A percentile compares a stretch with the other conserved stretches of the same genome.
phyloP scores from a whole-genome alignment of 352 stramenopile species.

The Globisporangium perplexum region DNA sequence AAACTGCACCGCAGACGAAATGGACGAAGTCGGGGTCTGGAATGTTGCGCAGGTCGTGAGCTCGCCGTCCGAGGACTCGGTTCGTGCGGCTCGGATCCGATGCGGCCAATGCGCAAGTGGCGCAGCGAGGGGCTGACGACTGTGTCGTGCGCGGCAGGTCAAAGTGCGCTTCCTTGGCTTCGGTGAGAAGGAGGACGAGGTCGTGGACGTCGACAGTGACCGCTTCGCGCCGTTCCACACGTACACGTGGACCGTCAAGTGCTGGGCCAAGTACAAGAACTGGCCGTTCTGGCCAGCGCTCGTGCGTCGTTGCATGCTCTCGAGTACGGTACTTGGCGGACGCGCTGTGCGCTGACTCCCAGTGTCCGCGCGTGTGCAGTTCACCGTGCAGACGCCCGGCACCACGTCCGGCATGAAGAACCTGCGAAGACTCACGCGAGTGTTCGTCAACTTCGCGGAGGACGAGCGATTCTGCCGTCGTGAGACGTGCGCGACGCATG shows the following conservation, averaged over 20 bases:
- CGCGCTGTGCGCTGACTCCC: not conserved
- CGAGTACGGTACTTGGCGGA: not conserved
- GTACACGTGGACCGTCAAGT: conserved; percentile 75
- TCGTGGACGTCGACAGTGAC: conserved; percentile 40
- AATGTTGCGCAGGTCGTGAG: conserved; percentile 6
- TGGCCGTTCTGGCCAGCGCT: conserved; percentile 71
- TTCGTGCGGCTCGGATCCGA: not conserved
- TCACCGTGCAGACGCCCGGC: conserved; percentile 51
- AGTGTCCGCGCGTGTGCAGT: conserved; percentile 16
- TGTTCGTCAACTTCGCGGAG: conserved; percentile 57
- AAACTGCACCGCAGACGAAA: conserved; percentile 1
- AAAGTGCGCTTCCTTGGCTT: conserved; percentile 57
- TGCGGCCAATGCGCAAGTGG: not conserved
- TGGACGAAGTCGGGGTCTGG: conserved; percentile 10
- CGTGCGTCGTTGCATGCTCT: conserved; percentile 19
- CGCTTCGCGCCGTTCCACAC: conserved; percentile 66
- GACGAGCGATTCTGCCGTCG: conserved; percentile 22
- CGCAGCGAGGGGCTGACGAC: not conserved
- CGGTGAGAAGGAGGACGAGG: conserved; percentile 38
- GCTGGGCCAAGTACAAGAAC: conserved; percentile 79
- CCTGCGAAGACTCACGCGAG: conserved; percentile 20
- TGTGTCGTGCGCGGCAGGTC: not conserved
- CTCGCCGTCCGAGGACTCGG: not conserved
- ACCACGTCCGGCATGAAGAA: conserved; percentile 23
- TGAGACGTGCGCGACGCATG: conserved; percentile 1